Percentiles rank a stretch among this genome's conserved stretches.
phyloP scores from a whole-genome alignment of 768 basidiomycete species.

The Rhodotorula toruloides region DNA sequence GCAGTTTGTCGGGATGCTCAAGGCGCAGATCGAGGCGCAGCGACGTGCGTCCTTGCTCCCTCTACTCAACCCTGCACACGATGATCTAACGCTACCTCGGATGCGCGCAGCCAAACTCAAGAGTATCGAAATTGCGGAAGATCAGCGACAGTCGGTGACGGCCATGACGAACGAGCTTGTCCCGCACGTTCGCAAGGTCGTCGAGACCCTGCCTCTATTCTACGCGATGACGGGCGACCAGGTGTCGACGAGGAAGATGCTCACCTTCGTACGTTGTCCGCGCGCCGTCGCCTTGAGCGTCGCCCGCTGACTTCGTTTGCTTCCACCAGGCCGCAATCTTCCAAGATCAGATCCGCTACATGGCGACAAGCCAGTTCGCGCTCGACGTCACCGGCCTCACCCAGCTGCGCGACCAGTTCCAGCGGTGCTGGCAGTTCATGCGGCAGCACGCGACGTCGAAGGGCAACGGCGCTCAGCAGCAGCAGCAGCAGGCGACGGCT shows the following conservation, averaged over 20 bases:
- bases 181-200: constrained; percentile 34
- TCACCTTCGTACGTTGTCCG: constrained; percentile 33
- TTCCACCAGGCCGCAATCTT: constrained; percentile 33
- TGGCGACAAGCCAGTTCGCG: constrained; percentile 31
- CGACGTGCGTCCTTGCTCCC: constrained; percentile 14
- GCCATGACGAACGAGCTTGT: constrained; percentile 27
- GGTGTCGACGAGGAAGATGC: constrained; percentile 18
- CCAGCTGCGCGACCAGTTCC: constrained; percentile 37
- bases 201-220: constrained; percentile 39
- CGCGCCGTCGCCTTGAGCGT: not conserved
- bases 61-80: not conserved
- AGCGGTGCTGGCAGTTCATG: constrained; percentile 39
- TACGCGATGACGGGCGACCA: constrained; percentile 36
- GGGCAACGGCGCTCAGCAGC: not conserved
- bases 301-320: not conserved
- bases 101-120: constrained; percentile 22
- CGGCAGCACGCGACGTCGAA: constrained; percentile 16
- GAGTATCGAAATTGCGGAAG: constrained; percentile 17
- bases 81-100: not conserved
- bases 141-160: constrained; percentile 23
- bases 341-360: constrained; percentile 34
- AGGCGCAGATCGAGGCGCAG: constrained; percentile 4
- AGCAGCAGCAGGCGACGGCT: not conserved
- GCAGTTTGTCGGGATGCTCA: constrained; percentile 2
- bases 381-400: constrained; percentile 34